phyloP scores from a whole-genome alignment of 23 red algal species.

The Cyanidiococcus yangmingshanensis region DNA sequence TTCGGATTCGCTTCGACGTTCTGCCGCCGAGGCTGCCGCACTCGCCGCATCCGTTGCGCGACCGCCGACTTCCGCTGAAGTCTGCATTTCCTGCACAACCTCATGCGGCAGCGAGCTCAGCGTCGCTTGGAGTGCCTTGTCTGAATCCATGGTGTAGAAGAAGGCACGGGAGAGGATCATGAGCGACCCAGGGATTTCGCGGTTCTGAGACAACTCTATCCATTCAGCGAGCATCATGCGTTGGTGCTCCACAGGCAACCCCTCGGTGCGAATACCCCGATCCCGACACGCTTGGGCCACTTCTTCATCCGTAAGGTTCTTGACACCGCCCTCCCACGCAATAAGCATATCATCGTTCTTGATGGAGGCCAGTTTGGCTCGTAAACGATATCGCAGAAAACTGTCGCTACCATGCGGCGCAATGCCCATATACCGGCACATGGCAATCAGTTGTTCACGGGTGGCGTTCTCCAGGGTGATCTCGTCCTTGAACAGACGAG shows the following conservation, averaged over 20 bases:
- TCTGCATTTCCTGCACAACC: constrained; percentile 63
- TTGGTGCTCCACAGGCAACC: constrained; percentile 23
- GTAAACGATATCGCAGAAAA: constrained; percentile 71
- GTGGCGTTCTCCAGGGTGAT: constrained; percentile 72
- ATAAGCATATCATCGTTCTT: constrained; percentile 97
- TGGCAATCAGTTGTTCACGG: constrained; percentile 81
- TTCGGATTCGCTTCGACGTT: constrained; percentile 34
- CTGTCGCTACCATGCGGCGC: constrained; percentile 65
- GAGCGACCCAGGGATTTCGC: constrained; percentile 74
- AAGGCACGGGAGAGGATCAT: constrained; percentile 82
- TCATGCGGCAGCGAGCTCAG: constrained; percentile 68
- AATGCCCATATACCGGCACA: constrained; percentile 99
- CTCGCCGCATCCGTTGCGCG: neutral
- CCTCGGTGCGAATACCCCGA: constrained; percentile 69
- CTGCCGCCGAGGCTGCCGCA: constrained; percentile 32
- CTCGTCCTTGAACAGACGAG: constrained; percentile 83
- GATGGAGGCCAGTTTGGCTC: constrained; percentile 69
- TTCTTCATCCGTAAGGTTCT: constrained; percentile 81
- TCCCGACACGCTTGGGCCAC: constrained; percentile 84
- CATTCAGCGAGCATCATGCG: constrained; percentile 69
- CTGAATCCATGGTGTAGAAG: constrained; percentile 52
- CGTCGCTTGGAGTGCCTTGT: constrained; percentile 56
- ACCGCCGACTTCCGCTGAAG: neutral
- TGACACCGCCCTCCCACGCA: constrained; percentile 91
- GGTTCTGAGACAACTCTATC: constrained; percentile 86